Evolutionary conservation across 108 stramenopile species (phyloP), one percentile per base, ranked within the genome.

Genomic region (Cylindrotheca fusiformis): DNA sequence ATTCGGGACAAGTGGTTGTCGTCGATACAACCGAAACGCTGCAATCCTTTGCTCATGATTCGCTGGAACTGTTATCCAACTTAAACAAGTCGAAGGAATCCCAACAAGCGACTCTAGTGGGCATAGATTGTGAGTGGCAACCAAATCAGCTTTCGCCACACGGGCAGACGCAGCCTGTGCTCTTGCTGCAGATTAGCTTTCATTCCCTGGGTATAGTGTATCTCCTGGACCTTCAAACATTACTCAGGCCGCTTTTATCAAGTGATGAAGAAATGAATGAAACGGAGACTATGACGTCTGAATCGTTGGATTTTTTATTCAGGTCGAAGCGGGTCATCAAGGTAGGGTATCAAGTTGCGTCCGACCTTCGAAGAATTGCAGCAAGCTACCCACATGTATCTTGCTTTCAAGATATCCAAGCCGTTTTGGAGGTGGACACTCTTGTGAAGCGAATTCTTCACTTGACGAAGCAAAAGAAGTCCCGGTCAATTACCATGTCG

Each of bases 81-180:
- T 21, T 14, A 14, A 22, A 31, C 17, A 31, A 57, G 23, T 26
- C 24, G 14, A 27, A 59, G 36, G 47, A 33, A 12, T 68, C 49
- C n/a, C 36, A 6, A 14, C 36, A 41, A 41, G 36, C 36, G 10
- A 19, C 60, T 12, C 25, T 72, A 52, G 58, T 69, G 1, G 76
- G 76, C 21, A 62, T 77, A 47, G 76, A 77, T 48, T 72, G 70
- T 48, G 76, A 77, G 29, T 77, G 76, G 76, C 58, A 63, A 36
- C 76, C 76, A 12, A 52, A 69, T 44, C 68, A 60, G 29, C 32
- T 57, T 14, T 5, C 55, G 10, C 25, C 49, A 27, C 51, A 31
- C 10, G 52, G 28, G 2, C 60, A 61, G n/a, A 47, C 48, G 6
- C 75, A 65, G 21, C 68, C 68, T 33, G 75, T 76, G 12, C 32